phyloP scores from a whole-genome alignment of 2,329 filamentous ascomycete species.

The Chrysoporthe austroafricana region DNA sequence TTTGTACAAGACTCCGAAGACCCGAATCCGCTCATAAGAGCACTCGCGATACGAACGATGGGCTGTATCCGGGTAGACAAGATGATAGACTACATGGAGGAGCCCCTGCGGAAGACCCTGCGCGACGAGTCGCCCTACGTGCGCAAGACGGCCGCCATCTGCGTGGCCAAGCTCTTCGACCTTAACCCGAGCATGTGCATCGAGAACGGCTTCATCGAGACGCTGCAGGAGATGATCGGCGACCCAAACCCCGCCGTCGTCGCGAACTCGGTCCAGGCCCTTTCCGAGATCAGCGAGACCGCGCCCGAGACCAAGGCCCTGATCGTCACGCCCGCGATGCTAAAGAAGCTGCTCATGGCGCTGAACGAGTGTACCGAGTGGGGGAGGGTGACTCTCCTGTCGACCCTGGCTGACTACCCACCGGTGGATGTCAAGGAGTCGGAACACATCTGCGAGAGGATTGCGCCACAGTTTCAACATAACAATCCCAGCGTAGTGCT shows the following conservation, averaged over 20 bases:
- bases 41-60: slow-evolving; percentile 96
- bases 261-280: slow-evolving; percentile 91
- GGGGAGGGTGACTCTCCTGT: slow-evolving; percentile 92
- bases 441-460: slow-evolving; percentile 96
- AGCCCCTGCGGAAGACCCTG: slow-evolving; percentile 92
- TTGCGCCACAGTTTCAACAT: slow-evolving; percentile 96
- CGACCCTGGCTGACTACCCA: slow-evolving; percentile 86
- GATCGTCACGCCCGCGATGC: slow-evolving; percentile 75
- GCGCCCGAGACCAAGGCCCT: slow-evolving; percentile 90
- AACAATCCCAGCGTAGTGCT: slow-evolving; percentile 96
- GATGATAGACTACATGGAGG: slow-evolving; percentile 99
- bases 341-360: slow-evolving; percentile 96
- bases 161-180: slow-evolving; percentile 97
- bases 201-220: slow-evolving; percentile 95
- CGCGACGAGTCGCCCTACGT: slow-evolving; percentile 98
- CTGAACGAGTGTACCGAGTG: slow-evolving; percentile 98
- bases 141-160: slow-evolving; percentile 96
- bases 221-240: slow-evolving; percentile 90
- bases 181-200: slow-evolving; percentile 90
- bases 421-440: slow-evolving; percentile 90
- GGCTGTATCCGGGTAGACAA: slow-evolving; percentile 98
- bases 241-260: slow-evolving; percentile 99
- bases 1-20: slow-evolving; percentile 99
- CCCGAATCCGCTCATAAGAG: slow-evolving; percentile 92
- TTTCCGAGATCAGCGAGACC: slow-evolving; percentile 88